These are phyloP conservation scores for Rhynchosporium secalis DNA, from an alignment of 2,329 filamentous ascomycete species.

Conservation along the genomic window DNA sequence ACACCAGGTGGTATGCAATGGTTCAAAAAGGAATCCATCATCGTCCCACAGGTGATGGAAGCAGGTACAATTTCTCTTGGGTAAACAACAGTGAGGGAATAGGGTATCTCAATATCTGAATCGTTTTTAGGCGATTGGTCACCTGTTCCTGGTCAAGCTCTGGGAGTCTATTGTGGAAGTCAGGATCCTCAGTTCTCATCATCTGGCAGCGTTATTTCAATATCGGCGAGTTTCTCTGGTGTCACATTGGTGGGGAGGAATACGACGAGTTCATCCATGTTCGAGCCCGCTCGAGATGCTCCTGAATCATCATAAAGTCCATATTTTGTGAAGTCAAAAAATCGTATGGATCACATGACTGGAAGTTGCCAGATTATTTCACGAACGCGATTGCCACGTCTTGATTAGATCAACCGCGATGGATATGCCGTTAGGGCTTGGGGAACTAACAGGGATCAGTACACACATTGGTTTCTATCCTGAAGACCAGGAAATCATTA, in stretches of 20 bases:
- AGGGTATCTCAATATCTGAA: not conserved
- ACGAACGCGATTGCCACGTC: not conserved
- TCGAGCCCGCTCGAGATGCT: constrained; percentile 4
- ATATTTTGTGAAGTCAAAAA: not conserved
- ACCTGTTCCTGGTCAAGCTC: not conserved
- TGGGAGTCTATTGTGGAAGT: not conserved
- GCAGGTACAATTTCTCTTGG: not conserved
- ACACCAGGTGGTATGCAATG: too few relatives aligned
- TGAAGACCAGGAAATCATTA: not conserved
- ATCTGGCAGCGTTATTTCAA: not conserved
- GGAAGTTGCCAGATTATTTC: not conserved
- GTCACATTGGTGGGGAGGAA: not conserved
- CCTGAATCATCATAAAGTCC: constrained; percentile 2
- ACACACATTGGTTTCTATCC: not conserved
- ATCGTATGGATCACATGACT: not conserved
- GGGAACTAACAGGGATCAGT: not conserved
- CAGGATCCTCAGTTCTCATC: not conserved
- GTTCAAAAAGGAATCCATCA: not conserved
- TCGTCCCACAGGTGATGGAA: not conserved
- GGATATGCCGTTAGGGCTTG: not conserved
- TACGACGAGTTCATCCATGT: not conserved
- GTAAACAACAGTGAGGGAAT: not conserved
- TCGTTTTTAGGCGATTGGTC: not conserved
- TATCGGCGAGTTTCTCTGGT: not conserved
- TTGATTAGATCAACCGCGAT: not conserved